A percentile compares a stretch with the other conserved stretches of the same genome.
phyloP scores from a whole-genome alignment of 768 basidiomycete species.

The Chalciporus chontae region DNA sequence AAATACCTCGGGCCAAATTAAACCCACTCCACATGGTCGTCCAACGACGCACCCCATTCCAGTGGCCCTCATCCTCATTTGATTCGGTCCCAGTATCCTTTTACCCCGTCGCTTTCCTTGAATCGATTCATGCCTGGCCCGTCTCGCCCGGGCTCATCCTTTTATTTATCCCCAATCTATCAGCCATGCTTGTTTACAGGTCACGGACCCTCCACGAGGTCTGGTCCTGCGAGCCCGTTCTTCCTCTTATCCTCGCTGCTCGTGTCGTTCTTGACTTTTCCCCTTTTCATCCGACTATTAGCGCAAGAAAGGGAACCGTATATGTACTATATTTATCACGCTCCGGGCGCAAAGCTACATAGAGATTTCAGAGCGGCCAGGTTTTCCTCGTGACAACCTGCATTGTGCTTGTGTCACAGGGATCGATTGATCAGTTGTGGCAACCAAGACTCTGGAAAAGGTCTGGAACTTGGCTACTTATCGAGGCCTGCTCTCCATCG shows the following conservation, averaged over 20 bases:
- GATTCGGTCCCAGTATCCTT: constrained; percentile 16
- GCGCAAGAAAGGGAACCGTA: constrained; percentile 11
- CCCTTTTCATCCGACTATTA: constrained; percentile 3
- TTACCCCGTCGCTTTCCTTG: constrained; percentile 18
- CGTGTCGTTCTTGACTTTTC: constrained; percentile 1
- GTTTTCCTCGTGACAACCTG: not conserved
- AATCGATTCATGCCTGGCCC: constrained; percentile 5
- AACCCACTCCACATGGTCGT: constrained; percentile 15
- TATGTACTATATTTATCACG: constrained; percentile 23
- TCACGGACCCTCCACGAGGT: constrained; percentile 5
- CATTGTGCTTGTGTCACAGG: not conserved
- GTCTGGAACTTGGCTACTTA: not conserved
- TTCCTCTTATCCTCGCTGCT: not conserved
- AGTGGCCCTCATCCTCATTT: constrained; percentile 10
- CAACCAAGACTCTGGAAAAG: not conserved
- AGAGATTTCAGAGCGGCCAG: constrained; percentile 10
- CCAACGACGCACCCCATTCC: constrained; percentile 20
- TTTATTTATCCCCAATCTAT: constrained; percentile 27
- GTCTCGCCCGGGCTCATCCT: constrained; percentile 11
- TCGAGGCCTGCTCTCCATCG: too few relatives aligned
- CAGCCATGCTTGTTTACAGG: constrained; percentile 2
- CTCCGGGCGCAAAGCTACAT: constrained; percentile 7
- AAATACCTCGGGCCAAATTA: constrained; percentile 24
- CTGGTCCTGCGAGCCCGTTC: constrained; percentile 1
- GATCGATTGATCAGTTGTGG: constrained; percentile 10